Evolutionary conservation across 495 filamentous ascomycete genomes (phyloP), one percentile per base, ranked within the genome.

Genomic region (Ramalina intermedia): DNA sequence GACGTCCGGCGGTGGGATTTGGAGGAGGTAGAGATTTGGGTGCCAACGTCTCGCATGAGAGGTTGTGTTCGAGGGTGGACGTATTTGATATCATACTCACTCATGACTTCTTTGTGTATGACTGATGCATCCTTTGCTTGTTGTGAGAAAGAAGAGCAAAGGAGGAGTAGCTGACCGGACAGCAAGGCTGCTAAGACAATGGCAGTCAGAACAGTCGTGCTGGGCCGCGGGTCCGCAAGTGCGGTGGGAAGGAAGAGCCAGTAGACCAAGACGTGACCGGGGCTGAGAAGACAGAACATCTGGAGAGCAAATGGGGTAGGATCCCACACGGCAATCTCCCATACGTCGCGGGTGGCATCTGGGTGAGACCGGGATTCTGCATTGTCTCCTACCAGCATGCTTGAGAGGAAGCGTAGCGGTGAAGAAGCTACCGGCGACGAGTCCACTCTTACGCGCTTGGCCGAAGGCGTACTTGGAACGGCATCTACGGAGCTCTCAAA

Each of bases 1-100:
- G 54, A 50, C 33, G 49, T 51, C 16, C 58, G 53, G 7, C 54
- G 38, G 14, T 56, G 61, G 3, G 54, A 27, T 18, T 57, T 61
- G 37, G 65, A 54, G 8, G 61, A 52, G 7, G 53, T 62, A 0
- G 74, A 70, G 38, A 79, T 76, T 57, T 96, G 88, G 0, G 80
- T 87, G 9, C 76, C 84, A 6, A 91, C 88, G 60, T 96, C 87
- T 52, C 91, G 78, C 57, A 85, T 81, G 16, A 82, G 71, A 9
- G 77, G 80, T 50, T 90, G 82, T 8, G 93, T 76, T n/a, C 80
- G 72, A 9, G 93, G 91, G 60, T 93, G 86, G 2, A 98, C 91
- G 53, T 78, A 94, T 70, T 96, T 96, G 42, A 78, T 84, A 63
- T 98, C 86, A 64, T 98, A 98, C 66, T 98, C 91, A 60, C 87